Base-by-base conservation (phyloP, 805 yeast species). In the Pichia exigua region DNA sequence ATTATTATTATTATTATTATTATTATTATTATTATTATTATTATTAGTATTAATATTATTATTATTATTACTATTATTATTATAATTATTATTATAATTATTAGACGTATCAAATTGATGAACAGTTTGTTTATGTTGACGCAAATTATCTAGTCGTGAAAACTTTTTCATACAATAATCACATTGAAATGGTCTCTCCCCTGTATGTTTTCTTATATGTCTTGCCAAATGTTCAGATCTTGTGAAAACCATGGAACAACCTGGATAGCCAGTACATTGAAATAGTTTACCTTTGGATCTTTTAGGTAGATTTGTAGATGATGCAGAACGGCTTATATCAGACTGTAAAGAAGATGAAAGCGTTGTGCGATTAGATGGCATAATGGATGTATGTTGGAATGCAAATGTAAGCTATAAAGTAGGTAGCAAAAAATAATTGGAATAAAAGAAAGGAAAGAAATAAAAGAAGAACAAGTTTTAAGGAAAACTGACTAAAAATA, bases 171-270 rank as follows among this genome's bases (percentile, higher is more conserved):
- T 73, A 65, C 95, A 87, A 65, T 85, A 85, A 46, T 84, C 85
- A 66, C 97, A 90, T 49, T 86, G 81, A 65, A 89, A 90, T 2
- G 97, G 97, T 52, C 96, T 74, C 66, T 90, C 97, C 43, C 97
- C 97, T 0, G 97, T 91, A 65, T 90, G 97, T 61, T 90, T 91
- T 53, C 97, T 73, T 49, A 91, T 85, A 70, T 90, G 97, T 53
- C 97, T 75, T 1, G 96, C 96, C 59, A 90, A 75, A 68, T 91
- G 97, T 65, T 91, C 97, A 10, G 94, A 84, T 47, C 97, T 74
- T 2, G 96, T 87, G 67, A 90, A 90, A 8, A 91, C 78, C 96
- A 91, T 90, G 51, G 72, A 73, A 68, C 97, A 90, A 58, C 85
- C 90, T 21, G 88, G 88, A 64, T 78, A 91, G 3, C 96, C 96